These are phyloP conservation scores for Penicillium sumatraense DNA, from an alignment of 2,329 filamentous ascomycete species.

Conservation along the genomic window DNA sequence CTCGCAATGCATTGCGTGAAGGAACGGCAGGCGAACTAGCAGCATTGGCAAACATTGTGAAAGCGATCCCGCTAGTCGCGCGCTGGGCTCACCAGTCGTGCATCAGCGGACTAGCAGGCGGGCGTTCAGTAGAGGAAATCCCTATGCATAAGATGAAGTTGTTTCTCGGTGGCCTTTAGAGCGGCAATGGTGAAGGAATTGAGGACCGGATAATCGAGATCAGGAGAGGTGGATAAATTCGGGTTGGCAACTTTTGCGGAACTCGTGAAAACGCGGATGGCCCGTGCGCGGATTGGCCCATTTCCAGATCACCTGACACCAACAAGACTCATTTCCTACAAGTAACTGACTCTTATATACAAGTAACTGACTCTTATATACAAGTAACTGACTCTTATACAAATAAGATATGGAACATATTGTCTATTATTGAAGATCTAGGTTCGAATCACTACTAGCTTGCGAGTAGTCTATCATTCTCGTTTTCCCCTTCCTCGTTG, in stretches of 20 bases:
- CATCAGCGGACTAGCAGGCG: slow-evolving; percentile 16
- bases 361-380: background rate
- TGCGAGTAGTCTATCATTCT: slow-evolving; percentile 17
- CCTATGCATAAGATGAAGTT: background rate
- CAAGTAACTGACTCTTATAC: background rate
- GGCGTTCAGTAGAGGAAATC: background rate
- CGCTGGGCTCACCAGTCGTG: slow-evolving; percentile 25
- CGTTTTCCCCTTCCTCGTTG: slow-evolving; percentile 26
- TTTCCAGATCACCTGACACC: slow-evolving; percentile 15
- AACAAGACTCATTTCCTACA: too few relatives aligned
- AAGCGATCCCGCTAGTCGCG: slow-evolving; percentile 31
- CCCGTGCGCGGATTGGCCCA: slow-evolving; percentile 3
- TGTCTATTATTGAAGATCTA: slow-evolving; percentile 2
- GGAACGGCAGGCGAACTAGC: slow-evolving; percentile 40
- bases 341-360: too few relatives aligned
- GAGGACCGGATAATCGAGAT: slow-evolving; percentile 7
- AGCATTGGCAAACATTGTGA: slow-evolving; percentile 39
- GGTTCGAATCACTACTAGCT: background rate
- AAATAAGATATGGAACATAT: background rate
- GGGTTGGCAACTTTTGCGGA: slow-evolving; percentile 23
- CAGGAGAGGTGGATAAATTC: slow-evolving; percentile 16
- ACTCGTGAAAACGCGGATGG: slow-evolving; percentile 17
- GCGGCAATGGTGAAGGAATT: background rate
- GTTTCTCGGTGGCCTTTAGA: background rate
- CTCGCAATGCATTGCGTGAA: slow-evolving; percentile 50